Evolutionary conservation across 441 rosid species (phyloP).

Genomic region (Bocquillonia castaneifolia): DNA sequence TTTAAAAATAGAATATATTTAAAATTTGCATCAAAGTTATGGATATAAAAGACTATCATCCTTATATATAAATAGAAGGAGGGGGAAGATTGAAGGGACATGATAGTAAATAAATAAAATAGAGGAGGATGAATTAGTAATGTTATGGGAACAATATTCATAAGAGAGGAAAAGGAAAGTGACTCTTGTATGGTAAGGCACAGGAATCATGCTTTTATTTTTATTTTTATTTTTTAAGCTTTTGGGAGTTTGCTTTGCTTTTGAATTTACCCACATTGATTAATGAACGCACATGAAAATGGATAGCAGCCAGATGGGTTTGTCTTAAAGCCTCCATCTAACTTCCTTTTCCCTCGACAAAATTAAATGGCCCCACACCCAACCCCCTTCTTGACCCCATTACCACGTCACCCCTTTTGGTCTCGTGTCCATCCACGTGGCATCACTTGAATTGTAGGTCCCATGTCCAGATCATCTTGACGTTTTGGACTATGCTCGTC

Average conservation of each 20-base stretch:
- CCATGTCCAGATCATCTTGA: constrained; percentile 26
- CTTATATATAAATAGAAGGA: too few relatives aligned
- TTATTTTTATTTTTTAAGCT: too few relatives aligned
- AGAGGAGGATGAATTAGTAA: constrained; percentile 25
- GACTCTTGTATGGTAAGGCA: constrained; percentile 35
- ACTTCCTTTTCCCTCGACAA: constrained; percentile 9
- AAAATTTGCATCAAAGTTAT: too few relatives aligned
- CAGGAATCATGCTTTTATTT: constrained; percentile 51
- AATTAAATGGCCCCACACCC: not conserved
- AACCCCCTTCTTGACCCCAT: not conserved
- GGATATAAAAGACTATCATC: too few relatives aligned
- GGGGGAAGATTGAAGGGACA: not conserved
- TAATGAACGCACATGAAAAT: constrained; percentile 53
- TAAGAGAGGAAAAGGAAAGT: constrained; percentile 24
- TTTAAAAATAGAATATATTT: too few relatives aligned
- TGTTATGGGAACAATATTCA: constrained; percentile 12
- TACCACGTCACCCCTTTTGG: constrained; percentile 19
- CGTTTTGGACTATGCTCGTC: constrained; percentile 16
- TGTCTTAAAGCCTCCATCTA: constrained; percentile 31
- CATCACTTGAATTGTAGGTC: constrained; percentile 16
- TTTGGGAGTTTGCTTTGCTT: constrained; percentile 30
- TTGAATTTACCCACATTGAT: constrained; percentile 37
- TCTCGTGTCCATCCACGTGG: constrained; percentile 25
- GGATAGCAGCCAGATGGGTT: constrained; percentile 40
- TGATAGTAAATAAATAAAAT: not conserved